These are phyloP conservation scores for Antrodiella citrinella DNA, from an alignment of 768 basidiomycete species.

Conservation along the genomic window DNA sequence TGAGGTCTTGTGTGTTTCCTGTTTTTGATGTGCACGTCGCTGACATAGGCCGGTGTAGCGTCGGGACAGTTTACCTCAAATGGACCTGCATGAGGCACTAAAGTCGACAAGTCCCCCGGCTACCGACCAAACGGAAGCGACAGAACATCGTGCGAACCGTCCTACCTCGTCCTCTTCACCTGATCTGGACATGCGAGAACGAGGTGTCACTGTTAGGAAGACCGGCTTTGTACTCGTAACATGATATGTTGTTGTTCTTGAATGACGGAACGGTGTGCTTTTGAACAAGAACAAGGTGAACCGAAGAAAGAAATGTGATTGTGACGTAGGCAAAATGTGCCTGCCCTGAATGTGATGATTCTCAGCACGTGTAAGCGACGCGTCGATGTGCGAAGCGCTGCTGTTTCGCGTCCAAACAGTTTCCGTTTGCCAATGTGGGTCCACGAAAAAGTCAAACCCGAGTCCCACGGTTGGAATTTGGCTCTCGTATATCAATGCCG, in stretches of 20 bases:
- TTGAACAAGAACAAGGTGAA: neutral
- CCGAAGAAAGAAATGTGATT: too few species aligned
- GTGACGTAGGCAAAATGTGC: neutral
- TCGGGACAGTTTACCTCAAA: too few species aligned
- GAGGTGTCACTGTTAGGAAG: neutral
- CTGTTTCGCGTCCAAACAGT: neutral
- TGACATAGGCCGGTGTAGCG: too few species aligned
- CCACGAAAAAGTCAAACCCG: slow-evolving; percentile 10
- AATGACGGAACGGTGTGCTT: neutral
- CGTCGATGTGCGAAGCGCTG: neutral
- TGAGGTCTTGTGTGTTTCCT: neutral
- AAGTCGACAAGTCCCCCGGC: too few species aligned
- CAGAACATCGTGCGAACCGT: too few species aligned
- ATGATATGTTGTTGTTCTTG: neutral
- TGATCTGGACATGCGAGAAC: neutral
- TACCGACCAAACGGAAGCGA: too few species aligned
- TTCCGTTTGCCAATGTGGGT: slow-evolving; percentile 22
- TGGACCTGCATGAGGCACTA: too few species aligned
- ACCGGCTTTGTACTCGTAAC: neutral
- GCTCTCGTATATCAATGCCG: neutral
- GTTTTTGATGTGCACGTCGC: too few species aligned
- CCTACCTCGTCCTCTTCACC: neutral
- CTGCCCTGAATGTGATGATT: neutral
- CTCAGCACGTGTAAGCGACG: slow-evolving; percentile 1
- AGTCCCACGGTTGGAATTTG: slow-evolving; percentile 23